A percentile compares a stretch with the other conserved stretches of the same genome.
phyloP scores from a whole-genome alignment of 306 rosid species.

The Abrus precatorius region DNA sequence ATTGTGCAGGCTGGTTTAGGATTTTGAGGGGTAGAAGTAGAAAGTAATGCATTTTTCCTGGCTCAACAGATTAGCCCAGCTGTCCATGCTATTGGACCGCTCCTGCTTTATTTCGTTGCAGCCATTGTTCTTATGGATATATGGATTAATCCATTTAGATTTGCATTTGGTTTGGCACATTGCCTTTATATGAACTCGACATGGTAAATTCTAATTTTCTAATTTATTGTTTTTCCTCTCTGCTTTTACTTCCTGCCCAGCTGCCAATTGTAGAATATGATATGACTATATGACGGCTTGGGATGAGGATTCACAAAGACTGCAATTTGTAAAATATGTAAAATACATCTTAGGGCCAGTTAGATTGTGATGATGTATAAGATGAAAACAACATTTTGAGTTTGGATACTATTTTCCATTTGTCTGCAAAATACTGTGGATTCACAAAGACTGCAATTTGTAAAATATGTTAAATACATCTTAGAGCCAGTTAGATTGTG shows the following conservation, averaged over 20 bases:
- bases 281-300: constrained; percentile 27
- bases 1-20: constrained; percentile 5
- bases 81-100: constrained; percentile 10
- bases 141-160: constrained; percentile 11
- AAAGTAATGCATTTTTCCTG: constrained; percentile 24
- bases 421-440: constrained; percentile 6
- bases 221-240: constrained; percentile 5
- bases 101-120: constrained; percentile 21
- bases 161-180: constrained; percentile 20
- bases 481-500: constrained; percentile 1
- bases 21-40: constrained; percentile 27
- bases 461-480: constrained; percentile 31
- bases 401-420: constrained; percentile 4
- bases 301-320: constrained; percentile 43
- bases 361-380: constrained; percentile 12
- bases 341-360: constrained; percentile 14
- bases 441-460: constrained; percentile 37
- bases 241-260: constrained; percentile 56
- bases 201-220: constrained; percentile 24
- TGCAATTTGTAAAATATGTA: constrained; percentile 39
- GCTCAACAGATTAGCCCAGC: constrained; percentile 12
- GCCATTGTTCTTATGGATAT: constrained; percentile 25
- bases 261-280: constrained; percentile 90
- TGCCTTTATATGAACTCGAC: constrained; percentile 4
- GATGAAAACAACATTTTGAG: constrained; percentile 8